A percentile compares a stretch with the other conserved stretches of the same genome.
These are phyloP conservation scores for Stentor coeruleus DNA, from an alignment of 73 alveolate species.

Conservation along the genomic window DNA sequence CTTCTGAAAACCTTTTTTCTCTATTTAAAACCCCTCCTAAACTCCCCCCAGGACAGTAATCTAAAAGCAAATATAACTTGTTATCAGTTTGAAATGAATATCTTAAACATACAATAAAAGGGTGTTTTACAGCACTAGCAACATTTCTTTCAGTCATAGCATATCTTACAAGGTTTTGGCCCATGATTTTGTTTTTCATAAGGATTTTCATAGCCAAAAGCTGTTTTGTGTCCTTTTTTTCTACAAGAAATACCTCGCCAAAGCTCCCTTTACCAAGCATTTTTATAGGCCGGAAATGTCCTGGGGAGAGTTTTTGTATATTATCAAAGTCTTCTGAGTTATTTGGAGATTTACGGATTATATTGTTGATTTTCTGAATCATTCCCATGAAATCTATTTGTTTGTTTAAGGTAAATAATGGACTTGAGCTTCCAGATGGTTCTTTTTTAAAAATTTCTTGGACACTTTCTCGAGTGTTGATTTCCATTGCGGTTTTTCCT, in stretches of 20 bases:
- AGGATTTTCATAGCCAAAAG: conserved; percentile 87
- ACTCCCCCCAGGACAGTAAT: conserved; percentile 86
- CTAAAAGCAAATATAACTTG: conserved; percentile 62
- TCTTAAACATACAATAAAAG: conserved; percentile 89
- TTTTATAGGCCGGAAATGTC: conserved; percentile 48
- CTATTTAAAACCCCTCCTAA: conserved; percentile 65
- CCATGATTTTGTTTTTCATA: conserved; percentile 32
- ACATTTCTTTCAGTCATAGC: conserved; percentile 89
- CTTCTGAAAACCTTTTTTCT: conserved; percentile 80
- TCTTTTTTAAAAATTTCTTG: not conserved
- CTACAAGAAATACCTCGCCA: conserved; percentile 87
- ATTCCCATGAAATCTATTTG: not conserved
- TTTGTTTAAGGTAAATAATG: not conserved
- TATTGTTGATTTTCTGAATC: not conserved
- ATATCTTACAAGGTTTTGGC: conserved; percentile 78
- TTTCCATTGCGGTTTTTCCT: not conserved
- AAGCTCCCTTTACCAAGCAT: conserved; percentile 92
- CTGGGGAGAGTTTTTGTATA: conserved; percentile 19
- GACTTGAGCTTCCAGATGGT: not conserved
- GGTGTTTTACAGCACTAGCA: conserved; percentile 70
- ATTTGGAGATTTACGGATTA: not conserved
- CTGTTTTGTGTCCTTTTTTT: conserved; percentile 56
- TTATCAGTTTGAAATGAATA: conserved; percentile 70
- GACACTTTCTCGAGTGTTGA: not conserved
- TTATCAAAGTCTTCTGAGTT: not conserved